Evolutionary conservation across 208 protist species (phyloP).

Genomic region (Trypanosomatidae sp.): DNA sequence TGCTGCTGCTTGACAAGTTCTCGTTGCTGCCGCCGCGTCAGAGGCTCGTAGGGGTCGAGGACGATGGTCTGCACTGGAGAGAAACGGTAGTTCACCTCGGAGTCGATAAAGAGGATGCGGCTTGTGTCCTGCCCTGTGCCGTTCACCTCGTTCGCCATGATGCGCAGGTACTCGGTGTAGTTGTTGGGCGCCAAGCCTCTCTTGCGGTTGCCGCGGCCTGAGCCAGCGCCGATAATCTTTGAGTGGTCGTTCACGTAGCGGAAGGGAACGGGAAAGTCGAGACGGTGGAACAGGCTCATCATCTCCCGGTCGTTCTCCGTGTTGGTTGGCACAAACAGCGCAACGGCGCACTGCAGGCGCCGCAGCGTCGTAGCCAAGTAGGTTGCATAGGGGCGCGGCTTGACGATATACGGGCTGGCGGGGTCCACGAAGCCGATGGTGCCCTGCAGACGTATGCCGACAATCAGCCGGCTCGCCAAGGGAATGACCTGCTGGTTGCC

Average conservation of each 20-base stretch:
- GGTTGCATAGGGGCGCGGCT: constrained; percentile 65
- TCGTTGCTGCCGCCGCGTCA: constrained; percentile 43
- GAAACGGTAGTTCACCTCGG: constrained; percentile 84
- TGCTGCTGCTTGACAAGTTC: constrained; percentile 20
- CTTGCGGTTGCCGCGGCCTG: constrained; percentile 26
- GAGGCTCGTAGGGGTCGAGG: constrained; percentile 62
- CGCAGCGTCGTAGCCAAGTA: constrained; percentile 71
- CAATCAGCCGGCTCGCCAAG: constrained; percentile 43
- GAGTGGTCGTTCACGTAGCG: constrained; percentile 48
- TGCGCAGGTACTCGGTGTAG: constrained; percentile 62
- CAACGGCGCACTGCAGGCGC: constrained; percentile 68
- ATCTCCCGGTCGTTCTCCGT: constrained; percentile 25
- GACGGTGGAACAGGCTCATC: constrained; percentile 34
- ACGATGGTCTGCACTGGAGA: constrained; percentile 65
- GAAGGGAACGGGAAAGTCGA: constrained; percentile 55
- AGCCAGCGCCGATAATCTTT: constrained; percentile 21
- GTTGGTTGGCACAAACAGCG: constrained; percentile 44
- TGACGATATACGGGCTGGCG: constrained; percentile 26
- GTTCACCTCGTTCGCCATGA: constrained; percentile 33
- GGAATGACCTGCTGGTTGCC: constrained; percentile 40
- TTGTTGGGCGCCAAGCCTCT: constrained; percentile 37
- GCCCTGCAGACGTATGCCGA: constrained; percentile 68
- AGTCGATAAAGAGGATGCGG: constrained; percentile 82
- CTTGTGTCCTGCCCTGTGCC: constrained; percentile 22
- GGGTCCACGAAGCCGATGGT: constrained; percentile 59